Base-by-base conservation (phyloP, 768 basidiomycete species). In the Suillus tomentosus region DNA sequence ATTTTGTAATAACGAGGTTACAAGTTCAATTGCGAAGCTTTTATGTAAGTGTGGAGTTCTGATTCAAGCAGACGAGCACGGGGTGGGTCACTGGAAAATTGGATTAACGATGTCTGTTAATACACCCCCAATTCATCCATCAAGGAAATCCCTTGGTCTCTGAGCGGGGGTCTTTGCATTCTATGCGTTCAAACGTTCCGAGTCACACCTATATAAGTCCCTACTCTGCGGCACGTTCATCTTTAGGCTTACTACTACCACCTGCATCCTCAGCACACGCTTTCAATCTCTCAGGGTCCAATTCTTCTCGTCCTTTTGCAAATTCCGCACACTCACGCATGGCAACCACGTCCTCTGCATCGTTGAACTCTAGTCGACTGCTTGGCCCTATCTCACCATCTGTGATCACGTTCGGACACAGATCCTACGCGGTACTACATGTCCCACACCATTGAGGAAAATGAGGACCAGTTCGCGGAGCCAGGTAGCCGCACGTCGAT, bases 101-200 rank as follows among this genome's bases (percentile, higher is more conserved):
- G 34, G 68, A 60, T 68, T 70, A 15, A 72, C 45, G 36, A 40
- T 5, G 14, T 51, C 61, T 48, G 19, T 63, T 36, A 37, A 6
- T 60, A 27, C 67, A 87, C 81, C 81, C 82, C 31, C 77, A 78
- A 69, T 73, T 82, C 43, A 73, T 82, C 42, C 80, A 84, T 60
- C 76, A 77, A 36, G 75, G 73, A n/a, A 76, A 75, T 43, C 69
- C 76, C 27, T 70, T 81, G 50, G 72, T 72, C n/a, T 88, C 90
- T 24, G 87, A 90, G 67, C 81, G 82, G 67, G 87, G 83, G 31
- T 91, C 90, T 0, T 72, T 91, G 13, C 84, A 87, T 68, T 90
- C 89, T 0, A 82, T 85, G 79, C 80, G 79, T 24, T 87, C 88
- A 1, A n/a, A n/a, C n/a, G n/a, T n/a, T n/a, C n/a, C n/a, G n/a